Percentiles rank a stretch among this genome's conserved stretches.
These are phyloP conservation scores for Dacryopinax spathularia DNA, from an alignment of 768 basidiomycete genomes.

Conservation along the genomic window DNA sequence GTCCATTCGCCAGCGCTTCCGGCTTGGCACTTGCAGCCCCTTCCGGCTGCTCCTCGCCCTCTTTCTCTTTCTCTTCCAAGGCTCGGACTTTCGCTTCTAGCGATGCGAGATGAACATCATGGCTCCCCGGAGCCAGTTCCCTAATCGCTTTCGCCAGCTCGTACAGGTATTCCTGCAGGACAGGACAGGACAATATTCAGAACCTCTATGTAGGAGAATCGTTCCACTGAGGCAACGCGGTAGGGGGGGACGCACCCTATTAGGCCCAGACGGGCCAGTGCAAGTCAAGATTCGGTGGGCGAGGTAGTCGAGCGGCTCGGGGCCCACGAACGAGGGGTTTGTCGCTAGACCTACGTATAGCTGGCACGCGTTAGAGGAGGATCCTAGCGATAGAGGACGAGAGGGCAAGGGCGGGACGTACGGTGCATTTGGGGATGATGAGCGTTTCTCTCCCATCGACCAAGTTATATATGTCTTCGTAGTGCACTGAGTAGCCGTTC, in stretches of 20 bases:
- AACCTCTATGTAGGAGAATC: background rate
- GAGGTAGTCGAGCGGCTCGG: constrained; percentile 57
- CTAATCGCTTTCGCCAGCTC: constrained; percentile 57
- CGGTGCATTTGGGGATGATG: constrained; percentile 28
- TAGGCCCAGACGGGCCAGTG: constrained; percentile 75
- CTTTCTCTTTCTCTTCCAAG: background rate
- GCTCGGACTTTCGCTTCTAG: constrained; percentile 42
- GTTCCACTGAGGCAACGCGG: background rate
- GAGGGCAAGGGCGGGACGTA: constrained; percentile 6
- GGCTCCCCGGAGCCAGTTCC: constrained; percentile 55
- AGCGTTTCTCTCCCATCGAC: constrained; percentile 40
- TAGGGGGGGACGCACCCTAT: constrained; percentile 46
- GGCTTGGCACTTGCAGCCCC: too few species aligned
- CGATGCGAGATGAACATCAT: constrained; percentile 61
- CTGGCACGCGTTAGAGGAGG: constrained; percentile 21
- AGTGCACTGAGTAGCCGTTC: constrained; percentile 85
- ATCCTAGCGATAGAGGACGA: background rate
- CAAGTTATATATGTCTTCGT: constrained; percentile 54
- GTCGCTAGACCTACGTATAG: constrained; percentile 79
- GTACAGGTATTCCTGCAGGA: constrained; percentile 71
- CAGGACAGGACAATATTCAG: background rate
- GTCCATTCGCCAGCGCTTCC: too few species aligned
- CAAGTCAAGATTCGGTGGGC: constrained; percentile 58
- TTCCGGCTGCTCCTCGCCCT: background rate
- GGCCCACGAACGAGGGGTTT: constrained; percentile 85